Evolutionary conservation across 2,329 filamentous ascomycete genomes (phyloP).

Genomic region (Fusarium setosum): DNA sequence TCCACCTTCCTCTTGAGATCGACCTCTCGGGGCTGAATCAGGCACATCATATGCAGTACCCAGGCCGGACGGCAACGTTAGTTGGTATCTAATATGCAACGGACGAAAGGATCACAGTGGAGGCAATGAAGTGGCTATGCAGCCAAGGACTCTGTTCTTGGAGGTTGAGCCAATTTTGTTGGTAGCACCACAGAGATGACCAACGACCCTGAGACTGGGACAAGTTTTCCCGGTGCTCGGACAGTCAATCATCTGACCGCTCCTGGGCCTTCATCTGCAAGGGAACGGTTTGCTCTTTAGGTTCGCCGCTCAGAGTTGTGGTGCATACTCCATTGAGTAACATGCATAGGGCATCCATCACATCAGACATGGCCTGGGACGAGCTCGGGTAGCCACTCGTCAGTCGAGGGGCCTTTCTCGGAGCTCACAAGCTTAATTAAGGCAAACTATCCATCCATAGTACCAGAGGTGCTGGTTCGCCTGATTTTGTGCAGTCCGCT

Average conservation of each 20-base stretch:
- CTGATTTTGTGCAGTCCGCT: not conserved
- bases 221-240: not conserved
- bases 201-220: not conserved
- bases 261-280: not conserved
- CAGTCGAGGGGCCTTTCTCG: not conserved
- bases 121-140: not conserved
- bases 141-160: not conserved
- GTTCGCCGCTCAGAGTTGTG: not conserved
- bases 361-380: not conserved
- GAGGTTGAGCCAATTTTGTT: not conserved
- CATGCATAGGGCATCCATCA: not conserved
- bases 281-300: not conserved
- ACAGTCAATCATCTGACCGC: not conserved
- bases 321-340: not conserved
- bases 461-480: not conserved
- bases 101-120: not conserved
- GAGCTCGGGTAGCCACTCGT: not conserved
- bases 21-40: not conserved
- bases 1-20: not conserved
- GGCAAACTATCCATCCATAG: not conserved
- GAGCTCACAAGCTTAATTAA: not conserved
- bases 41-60: not conserved
- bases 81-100: not conserved
- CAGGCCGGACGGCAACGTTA: not conserved
- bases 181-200: not conserved